Evolutionary conservation across 257 asterid species (phyloP), one percentile per base, ranked within the genome.

Genomic region (Forsythia viridissima): DNA sequence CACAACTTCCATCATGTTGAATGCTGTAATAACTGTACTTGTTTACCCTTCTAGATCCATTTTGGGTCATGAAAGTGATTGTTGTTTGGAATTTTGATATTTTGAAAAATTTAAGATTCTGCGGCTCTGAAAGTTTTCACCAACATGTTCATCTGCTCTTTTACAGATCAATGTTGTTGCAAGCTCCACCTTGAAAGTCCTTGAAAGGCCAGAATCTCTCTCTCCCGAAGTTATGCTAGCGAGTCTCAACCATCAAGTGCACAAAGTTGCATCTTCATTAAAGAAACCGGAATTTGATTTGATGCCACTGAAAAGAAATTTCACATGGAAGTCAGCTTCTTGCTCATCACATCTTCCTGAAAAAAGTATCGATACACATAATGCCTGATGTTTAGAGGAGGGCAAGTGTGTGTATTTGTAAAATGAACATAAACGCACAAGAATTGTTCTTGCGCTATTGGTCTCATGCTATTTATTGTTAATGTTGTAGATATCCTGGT

Each of bases 191-290:
- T 40, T 88, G 83, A 72, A 84, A 80, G 86, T 85, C 65, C 78
- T 88, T 46, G 82, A 87, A 85, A 82, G 81, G 70, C 90, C 93
- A 36, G 88, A 88, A 30, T 1, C 76, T 79, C 80, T 87, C 70
- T 81, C 92, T 13, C 92, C 92, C 37, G 71, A 85, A 80, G 84
- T 6, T 30, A 80, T 88, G 78, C 88, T 80, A 70, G 81, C 84
- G 36, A 73, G 81, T 72, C 74, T 89, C 75, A 79, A 44, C 40
- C 79, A 71, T 55, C 91, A 87, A 75, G 55, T 88, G 84, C 86
- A 82, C 3, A 84, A 66, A 73, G 20, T 88, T 0, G 80, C 78
- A 16, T 84, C 89, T 71, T 82, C 89, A 10, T 78, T 82, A 34
- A 82, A 87, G 85, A 84, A 82, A 51, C 77, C 84, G 5, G 80